A percentile compares a stretch with the other conserved stretches of the same genome.
Evolutionary conservation across 1,139 yeast species (phyloP).

Genomic region (Suhomyces choctaworum): DNA sequence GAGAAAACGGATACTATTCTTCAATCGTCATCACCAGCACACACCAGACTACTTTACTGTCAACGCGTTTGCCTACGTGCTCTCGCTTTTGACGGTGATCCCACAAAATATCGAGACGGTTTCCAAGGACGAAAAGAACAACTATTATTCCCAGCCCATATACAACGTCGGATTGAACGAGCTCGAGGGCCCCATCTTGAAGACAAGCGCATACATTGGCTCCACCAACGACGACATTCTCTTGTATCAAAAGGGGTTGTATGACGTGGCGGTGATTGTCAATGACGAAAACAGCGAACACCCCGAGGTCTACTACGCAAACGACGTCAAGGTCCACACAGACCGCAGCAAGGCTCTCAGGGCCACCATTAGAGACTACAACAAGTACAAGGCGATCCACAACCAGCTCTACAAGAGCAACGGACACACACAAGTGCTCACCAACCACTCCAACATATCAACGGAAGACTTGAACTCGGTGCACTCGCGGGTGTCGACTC

Average conservation of each 20-base stretch:
- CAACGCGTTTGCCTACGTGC: conserved; percentile 35
- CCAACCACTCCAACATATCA: conserved; percentile 17
- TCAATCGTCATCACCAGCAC: conserved; percentile 30
- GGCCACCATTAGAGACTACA: conserved; percentile 41
- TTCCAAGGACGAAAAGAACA: conserved; percentile 17
- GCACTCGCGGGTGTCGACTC: conserved; percentile 21
- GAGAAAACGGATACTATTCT: conserved; percentile 60
- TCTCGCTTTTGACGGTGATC: conserved; percentile 39
- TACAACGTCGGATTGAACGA: conserved; percentile 70
- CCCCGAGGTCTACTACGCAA: conserved; percentile 10
- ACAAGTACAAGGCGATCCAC: conserved; percentile 37
- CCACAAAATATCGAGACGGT: conserved; percentile 32
- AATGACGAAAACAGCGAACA: conserved; percentile 23
- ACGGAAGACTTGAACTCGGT: conserved; percentile 24
- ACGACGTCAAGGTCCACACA: conserved; percentile 11
- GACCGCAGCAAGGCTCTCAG: conserved; percentile 19
- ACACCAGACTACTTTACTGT: conserved; percentile 13
- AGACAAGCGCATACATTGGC: conserved; percentile 51
- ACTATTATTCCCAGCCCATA: conserved; percentile 46
- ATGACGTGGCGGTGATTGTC: conserved; percentile 46
- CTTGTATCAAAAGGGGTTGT: conserved; percentile 53
- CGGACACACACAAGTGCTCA: conserved; percentile 9
- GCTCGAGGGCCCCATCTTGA: conserved; percentile 25
- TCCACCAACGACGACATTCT: conserved; percentile 73
- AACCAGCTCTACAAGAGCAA: conserved; percentile 23